A percentile compares a stretch with the other conserved stretches of the same genome.
These are phyloP conservation scores for Mesembryanthemum crystallinum DNA, from an alignment of 148 eudicot genomes.

Conservation along the genomic window DNA sequence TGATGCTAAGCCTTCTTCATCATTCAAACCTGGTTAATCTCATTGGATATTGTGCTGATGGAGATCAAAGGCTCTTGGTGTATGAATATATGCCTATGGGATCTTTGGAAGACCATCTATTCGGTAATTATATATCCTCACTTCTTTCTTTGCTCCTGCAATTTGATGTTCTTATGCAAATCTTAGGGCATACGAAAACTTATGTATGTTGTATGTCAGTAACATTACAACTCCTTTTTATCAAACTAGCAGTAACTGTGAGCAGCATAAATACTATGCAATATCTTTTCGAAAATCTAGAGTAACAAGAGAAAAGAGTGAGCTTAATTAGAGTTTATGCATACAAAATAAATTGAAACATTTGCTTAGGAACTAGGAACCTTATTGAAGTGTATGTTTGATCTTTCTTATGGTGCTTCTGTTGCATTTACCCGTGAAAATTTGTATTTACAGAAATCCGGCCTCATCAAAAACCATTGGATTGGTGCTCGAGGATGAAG, in stretches of 20 bases:
- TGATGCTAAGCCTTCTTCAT: constrained; percentile 66
- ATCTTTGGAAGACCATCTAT: constrained; percentile 48
- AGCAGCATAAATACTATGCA: too few relatives aligned
- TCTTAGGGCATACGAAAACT: neutral
- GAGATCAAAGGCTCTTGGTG: constrained; percentile 52
- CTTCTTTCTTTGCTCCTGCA: neutral
- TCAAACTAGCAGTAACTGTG: neutral
- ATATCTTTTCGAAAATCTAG: too few relatives aligned
- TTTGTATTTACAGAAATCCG: constrained; percentile 35
- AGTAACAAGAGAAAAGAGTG: too few relatives aligned
- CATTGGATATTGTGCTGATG: constrained; percentile 63
- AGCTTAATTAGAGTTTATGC: too few relatives aligned
- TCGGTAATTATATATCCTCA: constrained; percentile 31
- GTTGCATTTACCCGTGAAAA: neutral
- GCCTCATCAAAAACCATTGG: constrained; percentile 34
- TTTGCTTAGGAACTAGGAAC: neutral
- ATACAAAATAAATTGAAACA: too few relatives aligned
- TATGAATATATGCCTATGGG: constrained; percentile 51
- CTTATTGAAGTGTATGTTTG: neutral
- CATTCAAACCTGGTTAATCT: constrained; percentile 65
- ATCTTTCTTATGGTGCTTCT: neutral
- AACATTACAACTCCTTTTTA: too few relatives aligned
- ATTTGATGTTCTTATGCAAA: constrained; percentile 3
- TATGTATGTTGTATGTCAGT: neutral
- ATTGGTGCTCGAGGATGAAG: constrained; percentile 51